phyloP scores from a whole-genome alignment of 345 rosid species.

The Arabis alpina region DNA sequence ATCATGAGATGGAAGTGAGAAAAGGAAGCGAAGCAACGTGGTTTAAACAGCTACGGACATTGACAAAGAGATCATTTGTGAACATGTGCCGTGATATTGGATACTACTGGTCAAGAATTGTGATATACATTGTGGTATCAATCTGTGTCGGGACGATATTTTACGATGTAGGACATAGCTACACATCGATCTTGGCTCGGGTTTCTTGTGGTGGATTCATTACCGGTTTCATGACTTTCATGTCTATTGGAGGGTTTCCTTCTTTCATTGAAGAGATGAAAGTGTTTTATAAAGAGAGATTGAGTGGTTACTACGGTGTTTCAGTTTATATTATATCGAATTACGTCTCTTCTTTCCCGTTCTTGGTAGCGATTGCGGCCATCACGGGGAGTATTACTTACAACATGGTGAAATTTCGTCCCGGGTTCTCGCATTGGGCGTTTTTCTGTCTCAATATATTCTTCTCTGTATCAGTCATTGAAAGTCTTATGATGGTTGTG shows the following conservation, averaged over 20 bases:
- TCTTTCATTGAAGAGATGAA: constrained; percentile 87
- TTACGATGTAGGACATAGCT: constrained; percentile 62
- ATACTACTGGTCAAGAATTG: constrained; percentile 85
- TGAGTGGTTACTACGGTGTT: constrained; percentile 79
- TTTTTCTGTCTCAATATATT: constrained; percentile 73
- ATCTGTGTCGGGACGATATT: constrained; percentile 73
- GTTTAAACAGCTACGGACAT: constrained; percentile 67
- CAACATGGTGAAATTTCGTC: constrained; percentile 66
- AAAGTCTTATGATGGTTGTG: constrained; percentile 89
- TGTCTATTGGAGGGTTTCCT: constrained; percentile 92
- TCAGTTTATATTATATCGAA: constrained; percentile 75
- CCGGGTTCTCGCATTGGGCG: constrained; percentile 58
- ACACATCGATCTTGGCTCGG: constrained; percentile 73
- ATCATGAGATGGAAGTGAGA: constrained; percentile 45
- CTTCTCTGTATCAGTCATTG: constrained; percentile 66
- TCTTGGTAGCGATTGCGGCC: constrained; percentile 56
- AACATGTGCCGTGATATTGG: constrained; percentile 83
- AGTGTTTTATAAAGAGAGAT: constrained; percentile 70
- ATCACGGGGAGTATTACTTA: constrained; percentile 61
- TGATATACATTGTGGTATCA: constrained; percentile 66
- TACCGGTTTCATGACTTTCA: constrained; percentile 80
- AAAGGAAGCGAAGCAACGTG: constrained; percentile 58
- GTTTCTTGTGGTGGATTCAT: constrained; percentile 76
- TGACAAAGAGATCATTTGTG: constrained; percentile 68
- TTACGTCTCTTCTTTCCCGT: constrained; percentile 74